Conservation (phyloP, 2,329 filamentous ascomycete genomes). For the Penicillium rolfsii region DNA sequence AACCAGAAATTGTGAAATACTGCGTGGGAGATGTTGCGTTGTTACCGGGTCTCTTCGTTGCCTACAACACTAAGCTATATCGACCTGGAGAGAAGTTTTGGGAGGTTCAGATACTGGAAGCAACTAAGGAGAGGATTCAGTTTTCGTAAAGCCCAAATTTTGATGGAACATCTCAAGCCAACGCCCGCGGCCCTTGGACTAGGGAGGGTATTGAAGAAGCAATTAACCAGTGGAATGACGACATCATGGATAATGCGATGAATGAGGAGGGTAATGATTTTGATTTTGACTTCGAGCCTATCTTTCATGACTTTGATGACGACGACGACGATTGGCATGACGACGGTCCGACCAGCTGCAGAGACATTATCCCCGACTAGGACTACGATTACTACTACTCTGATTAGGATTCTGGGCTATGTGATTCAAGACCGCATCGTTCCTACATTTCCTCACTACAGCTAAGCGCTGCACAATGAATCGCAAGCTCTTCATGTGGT, state of each 20-base stretch:
- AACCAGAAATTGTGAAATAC: slow-evolving; percentile 10
- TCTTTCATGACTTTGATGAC: slow-evolving; percentile 3
- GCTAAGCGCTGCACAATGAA: background rate
- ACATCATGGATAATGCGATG: slow-evolving; percentile 8
- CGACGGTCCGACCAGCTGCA: slow-evolving; percentile 9
- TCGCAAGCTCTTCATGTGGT: background rate
- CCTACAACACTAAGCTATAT: slow-evolving; percentile 1
- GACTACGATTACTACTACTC: slow-evolving; percentile 9
- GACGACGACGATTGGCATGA: slow-evolving; percentile 3
- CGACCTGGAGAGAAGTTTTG: slow-evolving; percentile 15
- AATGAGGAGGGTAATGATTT: slow-evolving; percentile 6
- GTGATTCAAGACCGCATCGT: background rate
- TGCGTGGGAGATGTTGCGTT: slow-evolving; percentile 15
- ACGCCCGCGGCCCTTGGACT: slow-evolving; percentile 20
- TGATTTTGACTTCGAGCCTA: background rate
- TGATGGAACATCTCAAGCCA: slow-evolving; percentile 15
- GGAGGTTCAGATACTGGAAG: slow-evolving; percentile 19
- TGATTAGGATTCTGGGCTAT: slow-evolving; percentile 6
- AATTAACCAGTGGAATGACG: slow-evolving; percentile 10
- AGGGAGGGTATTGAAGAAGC: slow-evolving; percentile 5
- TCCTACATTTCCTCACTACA: background rate
- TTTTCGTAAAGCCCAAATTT: slow-evolving; percentile 25
- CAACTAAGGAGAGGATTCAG: slow-evolving; percentile 21
- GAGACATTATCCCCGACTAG: slow-evolving; percentile 6
- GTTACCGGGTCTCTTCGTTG: slow-evolving; percentile 4